phyloP scores from a whole-genome alignment of 75 land plant species.

The Cunninghamia lanceolata region DNA sequence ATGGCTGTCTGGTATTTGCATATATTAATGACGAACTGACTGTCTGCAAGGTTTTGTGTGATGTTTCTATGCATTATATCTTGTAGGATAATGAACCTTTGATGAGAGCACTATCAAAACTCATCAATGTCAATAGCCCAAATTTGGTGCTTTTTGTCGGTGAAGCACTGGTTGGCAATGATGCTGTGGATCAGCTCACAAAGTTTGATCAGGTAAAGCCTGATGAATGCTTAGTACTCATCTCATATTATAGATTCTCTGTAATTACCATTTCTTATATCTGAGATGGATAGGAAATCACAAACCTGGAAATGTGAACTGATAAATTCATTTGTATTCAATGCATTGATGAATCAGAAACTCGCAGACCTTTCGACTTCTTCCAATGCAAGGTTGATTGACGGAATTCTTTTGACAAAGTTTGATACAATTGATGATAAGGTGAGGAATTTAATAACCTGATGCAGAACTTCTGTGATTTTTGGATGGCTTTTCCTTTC shows the following conservation, averaged over 20 bases:
- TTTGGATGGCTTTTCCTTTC: neutral
- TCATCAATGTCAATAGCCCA: slow-evolving; percentile 87
- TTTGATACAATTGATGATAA: slow-evolving; percentile 98
- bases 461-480: neutral
- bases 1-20: neutral
- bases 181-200: slow-evolving; percentile 94
- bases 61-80: slow-evolving; percentile 3
- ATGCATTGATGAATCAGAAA: slow-evolving; percentile 54
- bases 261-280: neutral
- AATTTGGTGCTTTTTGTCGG: slow-evolving; percentile 96
- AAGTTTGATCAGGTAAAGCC: slow-evolving; percentile 86
- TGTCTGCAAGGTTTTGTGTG: neutral
- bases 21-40: neutral
- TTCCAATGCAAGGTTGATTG: slow-evolving; percentile 58
- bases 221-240: neutral
- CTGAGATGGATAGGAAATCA: neutral
- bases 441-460: slow-evolving; percentile 29
- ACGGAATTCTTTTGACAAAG: slow-evolving; percentile 89
- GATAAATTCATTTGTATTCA: neutral
- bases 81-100: slow-evolving; percentile 94
- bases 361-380: slow-evolving; percentile 83
- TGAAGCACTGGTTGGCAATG: slow-evolving; percentile 98
- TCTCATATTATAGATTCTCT: neutral
- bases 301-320: neutral
- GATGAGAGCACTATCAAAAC: slow-evolving; percentile 96